Evolutionary conservation across 2,329 filamentous ascomycete genomes (phyloP), one percentile per base, ranked within the genome.

Genomic region (Fusarium oxysporum): DNA sequence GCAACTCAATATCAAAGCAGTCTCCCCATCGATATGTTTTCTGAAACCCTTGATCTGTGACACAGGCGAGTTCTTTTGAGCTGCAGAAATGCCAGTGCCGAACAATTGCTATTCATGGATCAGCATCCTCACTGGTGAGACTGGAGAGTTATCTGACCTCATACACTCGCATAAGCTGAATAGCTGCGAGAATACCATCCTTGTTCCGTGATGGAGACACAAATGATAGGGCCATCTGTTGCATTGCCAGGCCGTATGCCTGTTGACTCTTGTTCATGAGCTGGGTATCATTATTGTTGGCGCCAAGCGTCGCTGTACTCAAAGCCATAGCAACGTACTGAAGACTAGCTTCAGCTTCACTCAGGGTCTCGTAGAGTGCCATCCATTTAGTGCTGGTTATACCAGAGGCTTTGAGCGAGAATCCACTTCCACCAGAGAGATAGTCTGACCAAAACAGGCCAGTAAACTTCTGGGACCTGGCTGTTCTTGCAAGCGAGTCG

Each of bases 401-500:
- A 0, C 67, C 68, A 0, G 55, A 71, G 3, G 51, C 68, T 17
- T 58, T 71, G 0, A 35, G 23, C 0, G 67, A 71, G 37, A 30
- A 67, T 0, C 66, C 67, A 8, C 48, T 71, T 1, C 68, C 67
- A 0, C 67, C 67, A 5, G 66, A 71, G 1, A 71, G 14, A 30
- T 66, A 71, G 11, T 71, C 68, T 4, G 57, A 54, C 68, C 68
- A 71, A 32, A 71, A 71, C 1, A 62, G 45, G 0, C 67, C 68
- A 6, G 61, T 67, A 21, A 62, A 71, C 10, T 67, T 71, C 14
- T 71, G 68, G 1, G 23, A 23, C 23, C 23, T 23, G 23, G 67
- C 61, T 10, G 68, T 62, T 1, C 48, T 71, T 0, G 40, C 32
- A 0, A 71, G 45, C 1, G 67, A 71, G 4, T 71, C 55, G 4